Percentiles rank a stretch among this genome's conserved stretches.
Evolutionary conservation across 1,284 basidiomycete species (phyloP).

Genomic region (Ustilago trichophora): DNA sequence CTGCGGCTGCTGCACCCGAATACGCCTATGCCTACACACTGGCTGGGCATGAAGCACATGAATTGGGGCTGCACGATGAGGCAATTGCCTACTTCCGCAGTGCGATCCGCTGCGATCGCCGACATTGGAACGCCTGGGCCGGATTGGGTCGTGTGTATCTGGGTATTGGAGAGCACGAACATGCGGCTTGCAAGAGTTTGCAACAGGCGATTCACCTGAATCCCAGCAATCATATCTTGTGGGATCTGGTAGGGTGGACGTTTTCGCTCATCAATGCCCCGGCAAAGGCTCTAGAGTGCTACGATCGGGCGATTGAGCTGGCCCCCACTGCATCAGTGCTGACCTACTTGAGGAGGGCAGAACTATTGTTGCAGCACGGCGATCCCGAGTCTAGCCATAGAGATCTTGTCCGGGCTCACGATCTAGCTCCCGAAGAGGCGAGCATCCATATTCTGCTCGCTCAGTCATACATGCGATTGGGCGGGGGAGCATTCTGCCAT

Average conservation of each 20-base stretch:
- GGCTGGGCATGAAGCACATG: constrained; percentile 63
- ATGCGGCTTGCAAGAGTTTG: constrained; percentile 54
- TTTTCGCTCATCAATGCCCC: constrained; percentile 34
- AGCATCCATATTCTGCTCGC: constrained; percentile 62
- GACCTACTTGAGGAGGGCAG: constrained; percentile 37
- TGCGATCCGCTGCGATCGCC: constrained; percentile 56
- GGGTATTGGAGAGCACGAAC: constrained; percentile 47
- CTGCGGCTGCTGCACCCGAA: constrained; percentile 53
- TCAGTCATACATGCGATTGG: constrained; percentile 63
- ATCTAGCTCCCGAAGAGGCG: constrained; percentile 58
- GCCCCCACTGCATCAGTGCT: constrained; percentile 20
- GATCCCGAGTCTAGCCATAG: constrained; percentile 46
- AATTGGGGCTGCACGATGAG: constrained; percentile 55
- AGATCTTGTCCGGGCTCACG: constrained; percentile 54
- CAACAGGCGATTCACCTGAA: constrained; percentile 56
- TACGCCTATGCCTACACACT: constrained; percentile 64
- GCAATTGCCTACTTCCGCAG: constrained; percentile 59
- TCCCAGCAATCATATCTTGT: constrained; percentile 53
- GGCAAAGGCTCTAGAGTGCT: constrained; percentile 33
- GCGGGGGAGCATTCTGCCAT: constrained; percentile 56
- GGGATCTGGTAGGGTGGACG: constrained; percentile 60
- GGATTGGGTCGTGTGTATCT: constrained; percentile 60
- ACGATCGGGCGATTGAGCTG: constrained; percentile 32
- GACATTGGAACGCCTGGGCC: constrained; percentile 65
- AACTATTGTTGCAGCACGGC: constrained; percentile 29